phyloP scores from a whole-genome alignment of 2,329 filamentous ascomycete species.

The Thelonectria discophora region DNA sequence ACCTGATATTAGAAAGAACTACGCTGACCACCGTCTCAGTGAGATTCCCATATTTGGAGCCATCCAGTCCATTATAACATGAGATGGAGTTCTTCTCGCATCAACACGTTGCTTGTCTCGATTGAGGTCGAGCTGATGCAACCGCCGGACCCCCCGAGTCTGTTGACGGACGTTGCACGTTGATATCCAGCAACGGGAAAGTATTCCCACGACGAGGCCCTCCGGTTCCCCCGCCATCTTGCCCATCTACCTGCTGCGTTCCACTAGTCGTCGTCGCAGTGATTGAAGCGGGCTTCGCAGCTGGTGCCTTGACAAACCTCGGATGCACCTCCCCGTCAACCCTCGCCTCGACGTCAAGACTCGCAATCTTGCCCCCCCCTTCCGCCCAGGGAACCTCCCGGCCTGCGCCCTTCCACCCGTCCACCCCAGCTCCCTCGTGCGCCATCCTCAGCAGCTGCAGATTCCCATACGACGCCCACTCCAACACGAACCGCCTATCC shows the following conservation, averaged over 20 bases:
- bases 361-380: not conserved
- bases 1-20: too few relatives aligned
- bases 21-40: too few relatives aligned
- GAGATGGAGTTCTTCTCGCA: too few relatives aligned
- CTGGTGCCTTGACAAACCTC: not conserved
- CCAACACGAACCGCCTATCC: not conserved
- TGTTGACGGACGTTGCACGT: not conserved
- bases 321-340: not conserved
- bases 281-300: too few relatives aligned
- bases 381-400: not conserved
- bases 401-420: not conserved
- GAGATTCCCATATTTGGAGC: too few relatives aligned
- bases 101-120: not conserved
- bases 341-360: not conserved
- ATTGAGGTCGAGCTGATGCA: not conserved
- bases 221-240: not conserved
- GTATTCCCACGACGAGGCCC: not conserved
- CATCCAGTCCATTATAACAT: too few relatives aligned
- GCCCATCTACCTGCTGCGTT: not conserved
- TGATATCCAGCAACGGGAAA: not conserved
- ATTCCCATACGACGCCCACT: conserved; percentile 10
- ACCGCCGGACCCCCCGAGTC: not conserved
- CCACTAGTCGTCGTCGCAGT: not conserved
- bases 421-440: not conserved
- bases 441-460: conserved; percentile 12